Evolutionary conservation across 169 alveolate species (phyloP).

Genomic region (Plasmodium gaboni): DNA sequence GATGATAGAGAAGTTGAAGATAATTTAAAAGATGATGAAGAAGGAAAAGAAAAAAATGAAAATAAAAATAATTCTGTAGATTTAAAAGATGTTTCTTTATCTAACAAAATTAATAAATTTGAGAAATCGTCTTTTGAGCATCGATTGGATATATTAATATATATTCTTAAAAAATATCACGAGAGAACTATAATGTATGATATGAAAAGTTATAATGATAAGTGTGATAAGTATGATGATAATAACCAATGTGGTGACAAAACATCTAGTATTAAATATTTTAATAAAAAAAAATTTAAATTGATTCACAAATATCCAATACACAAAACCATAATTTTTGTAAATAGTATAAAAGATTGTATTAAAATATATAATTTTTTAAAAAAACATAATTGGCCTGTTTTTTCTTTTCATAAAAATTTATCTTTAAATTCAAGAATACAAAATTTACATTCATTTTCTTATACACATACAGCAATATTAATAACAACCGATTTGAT

Average conservation of each 20-base stretch:
- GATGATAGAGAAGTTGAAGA: neutral
- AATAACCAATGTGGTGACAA: neutral
- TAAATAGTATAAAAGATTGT: constrained; percentile 55
- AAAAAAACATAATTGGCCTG: constrained; percentile 84
- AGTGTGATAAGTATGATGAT: constrained; percentile 4
- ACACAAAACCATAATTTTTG: constrained; percentile 55
- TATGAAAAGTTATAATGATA: neutral
- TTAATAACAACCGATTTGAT: constrained; percentile 83
- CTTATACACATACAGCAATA: constrained; percentile 41
- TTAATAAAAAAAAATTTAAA: constrained; percentile 12
- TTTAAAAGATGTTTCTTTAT: constrained; percentile 42
- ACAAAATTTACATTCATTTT: constrained; percentile 79
- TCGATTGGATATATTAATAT: constrained; percentile 42
- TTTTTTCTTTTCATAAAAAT: constrained; percentile 80
- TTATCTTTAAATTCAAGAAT: constrained; percentile 81
- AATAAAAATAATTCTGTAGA: neutral
- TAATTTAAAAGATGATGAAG: neutral
- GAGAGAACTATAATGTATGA: constrained; percentile 8
- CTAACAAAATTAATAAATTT: constrained; percentile 44
- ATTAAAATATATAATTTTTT: constrained; percentile 44
- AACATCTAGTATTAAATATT: neutral
- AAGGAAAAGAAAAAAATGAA: neutral
- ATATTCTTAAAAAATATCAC: constrained; percentile 55
- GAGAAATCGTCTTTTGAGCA: constrained; percentile 65
- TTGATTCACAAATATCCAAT: constrained; percentile 13